Conservation (phyloP, 495 filamentous ascomycete genomes). For the Daldinia grandis region DNA sequence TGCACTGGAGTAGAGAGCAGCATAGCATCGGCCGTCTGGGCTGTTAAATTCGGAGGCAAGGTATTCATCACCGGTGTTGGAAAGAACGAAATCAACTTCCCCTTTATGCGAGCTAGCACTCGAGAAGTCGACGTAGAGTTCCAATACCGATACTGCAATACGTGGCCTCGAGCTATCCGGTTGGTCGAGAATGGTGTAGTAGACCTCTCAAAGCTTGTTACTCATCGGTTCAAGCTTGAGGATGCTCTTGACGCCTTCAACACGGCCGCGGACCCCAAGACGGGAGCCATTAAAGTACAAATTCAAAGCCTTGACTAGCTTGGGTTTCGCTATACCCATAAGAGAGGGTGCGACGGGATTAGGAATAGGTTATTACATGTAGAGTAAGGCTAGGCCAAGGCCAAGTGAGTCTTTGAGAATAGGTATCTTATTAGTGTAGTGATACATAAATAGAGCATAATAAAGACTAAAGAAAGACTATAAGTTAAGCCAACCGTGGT, state of each 20-base stretch:
- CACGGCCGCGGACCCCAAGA: slow-evolving; percentile 85
- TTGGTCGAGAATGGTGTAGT: slow-evolving; percentile 83
- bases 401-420: background rate
- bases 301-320: slow-evolving; percentile 71
- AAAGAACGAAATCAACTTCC: slow-evolving; percentile 91
- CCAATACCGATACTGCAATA: slow-evolving; percentile 95
- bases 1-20: slow-evolving; percentile 94
- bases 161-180: slow-evolving; percentile 92
- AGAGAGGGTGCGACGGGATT: background rate
- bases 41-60: slow-evolving; percentile 90
- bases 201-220: slow-evolving; percentile 81
- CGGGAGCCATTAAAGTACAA: slow-evolving; percentile 93
- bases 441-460: slow-evolving; percentile 11
- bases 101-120: slow-evolving; percentile 90
- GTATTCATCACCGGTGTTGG: slow-evolving; percentile 94
- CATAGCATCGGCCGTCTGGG: slow-evolving; percentile 84
- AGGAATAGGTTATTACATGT: too few relatives aligned
- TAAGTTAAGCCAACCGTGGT: background rate
- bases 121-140: slow-evolving; percentile 93
- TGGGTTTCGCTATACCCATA: background rate
- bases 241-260: slow-evolving; percentile 89
- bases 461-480: slow-evolving; percentile 9
- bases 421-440: background rate
- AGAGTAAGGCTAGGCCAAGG: background rate
- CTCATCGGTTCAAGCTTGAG: slow-evolving; percentile 85